Evolutionary conservation across 2,329 filamentous ascomycete genomes (phyloP), one percentile per base, ranked within the genome.

Genomic region (Alternaria arborescens): DNA sequence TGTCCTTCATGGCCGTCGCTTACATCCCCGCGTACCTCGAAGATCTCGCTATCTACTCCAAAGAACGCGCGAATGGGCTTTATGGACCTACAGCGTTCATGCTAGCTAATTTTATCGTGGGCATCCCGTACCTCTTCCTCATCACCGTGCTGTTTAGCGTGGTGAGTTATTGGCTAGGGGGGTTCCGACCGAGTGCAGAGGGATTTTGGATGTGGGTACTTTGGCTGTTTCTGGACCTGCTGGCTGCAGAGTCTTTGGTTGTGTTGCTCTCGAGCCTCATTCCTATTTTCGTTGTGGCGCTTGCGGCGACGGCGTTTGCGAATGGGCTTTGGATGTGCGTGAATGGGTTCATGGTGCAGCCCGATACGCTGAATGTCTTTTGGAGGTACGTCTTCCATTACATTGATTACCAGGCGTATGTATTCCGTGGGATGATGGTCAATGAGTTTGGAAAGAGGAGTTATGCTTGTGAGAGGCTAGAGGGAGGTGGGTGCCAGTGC

Each of bases 351-450:
- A 85, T 96, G 77, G 92, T 96, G 2, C 85, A 87, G 3, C 87
- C 89, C 4, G 86, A 82, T 1, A 86, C 89, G 2, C 83, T 96
- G 41, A 96, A 97, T 77, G 87, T 86, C 3, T 97, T 97, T 69
- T 97, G 91, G 88, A 87, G 88, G 76, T 95, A 96, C 70, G 91
- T 91, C 6, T 95, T 95, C 70, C 90, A 94, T 74, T 96, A 94
- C 77, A 94, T 94, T 73, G 91, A 96, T 75, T 96, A 96, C 72
- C 92, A 94, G 79, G 82, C 84, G 42, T 96, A 94, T 70, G 92
- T 96, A 4, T 97, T 96, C 75, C 88, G 94, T 73, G 92, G 91
- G 14, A 95, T 97, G 92, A 95, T 96, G 91, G 88, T 94, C 54
- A 96, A 95, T 72, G 91, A 97, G 80, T 95, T 97, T 75, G 81